phyloP scores from a whole-genome alignment of 2,329 filamentous ascomycete species.

The Coniosporium uncinatum region DNA sequence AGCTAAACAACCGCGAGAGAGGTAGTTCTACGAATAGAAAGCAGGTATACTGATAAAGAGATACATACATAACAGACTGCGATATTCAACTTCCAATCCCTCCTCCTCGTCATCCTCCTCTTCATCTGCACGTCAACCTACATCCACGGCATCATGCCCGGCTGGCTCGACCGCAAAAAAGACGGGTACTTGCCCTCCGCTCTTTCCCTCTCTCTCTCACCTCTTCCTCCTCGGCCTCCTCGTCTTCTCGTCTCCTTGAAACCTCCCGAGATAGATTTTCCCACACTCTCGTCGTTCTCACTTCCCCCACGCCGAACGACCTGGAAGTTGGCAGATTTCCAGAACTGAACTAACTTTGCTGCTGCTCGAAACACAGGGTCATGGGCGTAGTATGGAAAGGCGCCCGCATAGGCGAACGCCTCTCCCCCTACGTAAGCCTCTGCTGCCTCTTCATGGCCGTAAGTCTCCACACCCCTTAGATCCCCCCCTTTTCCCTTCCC shows the following conservation, averaged over 20 bases:
- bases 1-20: no score
- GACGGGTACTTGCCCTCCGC: no score
- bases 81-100: constrained; percentile 98
- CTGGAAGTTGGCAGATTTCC: constrained; percentile 1
- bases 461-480: not conserved
- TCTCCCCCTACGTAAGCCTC: constrained; percentile 94
- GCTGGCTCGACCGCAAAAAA: constrained; percentile 90
- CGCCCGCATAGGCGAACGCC: constrained; percentile 83
- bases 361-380: constrained; percentile 42
- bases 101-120: constrained; percentile 89
- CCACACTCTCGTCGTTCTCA: no score
- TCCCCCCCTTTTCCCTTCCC: no score
- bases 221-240: constrained; percentile 2
- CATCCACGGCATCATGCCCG: constrained; percentile 83
- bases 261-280: no score
- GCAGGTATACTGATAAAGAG: no score
- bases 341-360: constrained; percentile 1
- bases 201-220: constrained; percentile 14
- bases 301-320: constrained; percentile 4
- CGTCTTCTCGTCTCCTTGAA: constrained; percentile 1
- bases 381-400: constrained; percentile 95
- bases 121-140: constrained; percentile 96
- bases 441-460: constrained; percentile 91
- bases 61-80: no score
- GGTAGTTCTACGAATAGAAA: no score